Conservation (phyloP, 2,329 filamentous ascomycete species). For the Metarhizium sp. region DNA sequence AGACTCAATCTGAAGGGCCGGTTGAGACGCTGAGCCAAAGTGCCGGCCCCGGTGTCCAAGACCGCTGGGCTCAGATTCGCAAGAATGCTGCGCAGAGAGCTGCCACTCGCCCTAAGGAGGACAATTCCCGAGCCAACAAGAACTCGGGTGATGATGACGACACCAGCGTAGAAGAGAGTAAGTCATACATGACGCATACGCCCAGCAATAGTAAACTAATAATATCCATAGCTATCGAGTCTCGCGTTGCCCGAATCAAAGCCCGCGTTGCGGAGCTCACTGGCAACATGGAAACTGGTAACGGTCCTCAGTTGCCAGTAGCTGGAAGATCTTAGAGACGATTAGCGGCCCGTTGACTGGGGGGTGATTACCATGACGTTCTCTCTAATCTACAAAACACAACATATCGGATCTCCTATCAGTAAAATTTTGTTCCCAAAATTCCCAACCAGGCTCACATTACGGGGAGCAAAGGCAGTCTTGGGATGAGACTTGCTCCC, state of each 20-base stretch:
- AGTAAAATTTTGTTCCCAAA: background rate
- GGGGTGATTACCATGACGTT: background rate
- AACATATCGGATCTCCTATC: background rate
- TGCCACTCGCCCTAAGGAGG: constrained; percentile 54
- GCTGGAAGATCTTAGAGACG: constrained; percentile 14
- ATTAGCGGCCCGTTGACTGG: constrained; percentile 4
- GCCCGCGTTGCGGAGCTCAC: constrained; percentile 92
- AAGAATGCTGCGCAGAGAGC: constrained; percentile 87
- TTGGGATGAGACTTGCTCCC: background rate
- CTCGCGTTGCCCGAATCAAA: constrained; percentile 93
- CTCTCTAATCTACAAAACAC: background rate
- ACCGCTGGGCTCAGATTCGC: constrained; percentile 92
- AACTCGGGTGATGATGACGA: constrained; percentile 65
- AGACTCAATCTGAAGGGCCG: constrained; percentile 15
- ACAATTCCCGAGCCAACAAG: constrained; percentile 50
- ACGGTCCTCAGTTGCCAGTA: constrained; percentile 21
- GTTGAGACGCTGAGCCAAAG: constrained; percentile 25
- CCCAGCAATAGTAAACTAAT: constrained; percentile 12
- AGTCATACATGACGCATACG: constrained; percentile 31
- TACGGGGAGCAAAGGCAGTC: background rate
- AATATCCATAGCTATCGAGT: constrained; percentile 69
- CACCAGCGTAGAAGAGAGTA: constrained; percentile 91
- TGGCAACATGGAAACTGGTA: constrained; percentile 61
- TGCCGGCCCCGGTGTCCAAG: constrained; percentile 36
- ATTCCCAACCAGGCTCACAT: background rate